Evolutionary conservation across 2,329 filamentous ascomycete species (phyloP), one percentile per base, ranked within the genome.

Genomic region (Fusarium sp.): DNA sequence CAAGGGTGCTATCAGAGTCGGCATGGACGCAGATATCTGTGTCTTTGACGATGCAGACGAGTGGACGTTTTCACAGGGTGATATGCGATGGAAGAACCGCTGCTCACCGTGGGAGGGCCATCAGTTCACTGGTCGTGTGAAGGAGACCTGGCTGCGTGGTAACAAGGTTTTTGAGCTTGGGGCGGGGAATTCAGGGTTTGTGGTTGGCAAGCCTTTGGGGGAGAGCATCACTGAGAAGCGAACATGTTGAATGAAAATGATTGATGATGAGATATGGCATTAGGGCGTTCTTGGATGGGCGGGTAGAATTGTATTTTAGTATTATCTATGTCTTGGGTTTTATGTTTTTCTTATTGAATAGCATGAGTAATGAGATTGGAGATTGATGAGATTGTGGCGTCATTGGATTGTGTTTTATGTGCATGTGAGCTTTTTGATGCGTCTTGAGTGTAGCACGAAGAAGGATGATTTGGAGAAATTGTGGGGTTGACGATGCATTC

Each of bases 41-140:
- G 91, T 98, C 22, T 98, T 98, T 80, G 95, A 98, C 79, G 94
- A 97, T 71, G 84, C 87, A n/a, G 91, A 90, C 28, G 88, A 89
- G 75, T 99, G 95, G 88, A 88, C 91, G 30, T 91, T 97, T 58
- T 84, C 89, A 65, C 86, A 88, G 24, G 91, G 89, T 69, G 94
- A 94, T 55, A 97, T 99, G 95, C 88, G 96, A 74, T 99, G 97
- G 89, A 91, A 94, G 82, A 97, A 98, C 82, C 94, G 94, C 79
- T 95, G 94, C 85, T 95, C 92, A 63, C 95, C 95, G 1, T 98
- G 97, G 87, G 92, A 97, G 81, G 93, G 93, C 26, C 92, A 92
- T 81, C 87, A 85, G 36, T 91, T 98, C 77, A 88, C 87, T 51
- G 95, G 95, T 3, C 89, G 94, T 66, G 95, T 97, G 16, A 86